Evolutionary conservation across 495 filamentous ascomycete genomes (phyloP).

Genomic region (Pyronema omphalodes): DNA sequence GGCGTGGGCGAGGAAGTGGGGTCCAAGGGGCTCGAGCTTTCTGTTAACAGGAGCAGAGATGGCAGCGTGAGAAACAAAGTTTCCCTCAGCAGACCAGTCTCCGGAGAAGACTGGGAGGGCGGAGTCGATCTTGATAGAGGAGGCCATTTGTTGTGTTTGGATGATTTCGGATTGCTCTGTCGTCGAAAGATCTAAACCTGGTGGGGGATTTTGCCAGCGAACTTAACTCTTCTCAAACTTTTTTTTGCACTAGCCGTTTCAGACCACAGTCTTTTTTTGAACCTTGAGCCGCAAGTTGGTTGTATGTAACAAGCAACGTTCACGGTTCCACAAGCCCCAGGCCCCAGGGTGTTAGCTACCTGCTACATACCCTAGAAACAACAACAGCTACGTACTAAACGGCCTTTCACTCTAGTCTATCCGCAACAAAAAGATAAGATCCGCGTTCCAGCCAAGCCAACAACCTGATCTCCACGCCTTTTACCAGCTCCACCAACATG

Average conservation of each 20-base stretch:
- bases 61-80: constrained; percentile 50
- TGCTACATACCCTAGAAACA: too few species aligned
- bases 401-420: too few species aligned
- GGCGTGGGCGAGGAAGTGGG: constrained; percentile 93
- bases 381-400: too few species aligned
- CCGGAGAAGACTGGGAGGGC: constrained; percentile 57
- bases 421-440: too few species aligned
- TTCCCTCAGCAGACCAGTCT: constrained; percentile 71
- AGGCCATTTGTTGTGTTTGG: constrained; percentile 4
- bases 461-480: too few species aligned
- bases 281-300: neutral
- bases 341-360: too few species aligned
- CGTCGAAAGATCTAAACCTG: neutral
- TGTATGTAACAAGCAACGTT: too few species aligned
- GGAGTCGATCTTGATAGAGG: neutral
- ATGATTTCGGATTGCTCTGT: neutral
- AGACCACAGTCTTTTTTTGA: neutral
- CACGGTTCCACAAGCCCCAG: too few species aligned
- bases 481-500: neutral
- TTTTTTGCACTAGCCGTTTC: neutral
- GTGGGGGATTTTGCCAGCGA: neutral
- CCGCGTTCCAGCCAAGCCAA: too few species aligned
- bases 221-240: neutral
- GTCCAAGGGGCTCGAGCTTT: constrained; percentile 76
- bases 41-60: constrained; percentile 20